Conservation (phyloP, 768 basidiomycete genomes). For the Termitomyces sp. region DNA sequence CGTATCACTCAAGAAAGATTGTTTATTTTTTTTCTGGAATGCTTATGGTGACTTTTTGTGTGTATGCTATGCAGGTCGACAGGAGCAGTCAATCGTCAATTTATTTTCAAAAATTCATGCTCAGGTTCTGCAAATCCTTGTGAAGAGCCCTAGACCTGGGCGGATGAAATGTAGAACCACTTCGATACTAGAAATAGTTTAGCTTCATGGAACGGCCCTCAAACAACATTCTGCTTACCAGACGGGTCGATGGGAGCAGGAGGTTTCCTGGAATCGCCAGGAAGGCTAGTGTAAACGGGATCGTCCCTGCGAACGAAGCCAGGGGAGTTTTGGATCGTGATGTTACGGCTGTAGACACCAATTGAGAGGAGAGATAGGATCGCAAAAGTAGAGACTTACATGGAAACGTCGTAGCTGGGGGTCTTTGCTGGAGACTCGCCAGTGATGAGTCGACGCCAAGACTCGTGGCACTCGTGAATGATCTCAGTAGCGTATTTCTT, state of each 20-base stretch:
- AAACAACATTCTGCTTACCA: slow-evolving; percentile 43
- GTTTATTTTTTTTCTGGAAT: neutral
- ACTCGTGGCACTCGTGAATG: slow-evolving; percentile 97
- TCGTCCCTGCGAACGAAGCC: slow-evolving; percentile 63
- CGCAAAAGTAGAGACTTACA: slow-evolving; percentile 48
- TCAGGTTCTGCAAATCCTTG: neutral
- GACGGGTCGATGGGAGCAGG: slow-evolving; percentile 89
- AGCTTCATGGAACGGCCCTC: neutral
- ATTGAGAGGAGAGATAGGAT: neutral
- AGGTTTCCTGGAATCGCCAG: slow-evolving; percentile 75
- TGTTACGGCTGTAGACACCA: slow-evolving; percentile 59
- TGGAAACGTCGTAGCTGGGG: slow-evolving; percentile 68
- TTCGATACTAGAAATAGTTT: slow-evolving; percentile 57
- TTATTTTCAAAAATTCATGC: neutral
- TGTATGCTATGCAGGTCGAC: neutral
- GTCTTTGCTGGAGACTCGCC: slow-evolving; percentile 79
- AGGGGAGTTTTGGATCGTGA: slow-evolving; percentile 70
- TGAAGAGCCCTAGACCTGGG: slow-evolving; percentile 52
- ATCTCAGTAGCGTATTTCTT: slow-evolving; percentile 99
- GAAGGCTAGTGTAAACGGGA: slow-evolving; percentile 57
- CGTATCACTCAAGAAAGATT: neutral
- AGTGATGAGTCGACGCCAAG: slow-evolving; percentile 89
- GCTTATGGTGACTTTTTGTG: neutral
- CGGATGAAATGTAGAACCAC: slow-evolving; percentile 94
- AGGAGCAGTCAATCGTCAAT: neutral